Evolutionary conservation across 1,139 yeast genomes (phyloP), one percentile per base, ranked within the genome.

Genomic region (Taphrina pruni): DNA sequence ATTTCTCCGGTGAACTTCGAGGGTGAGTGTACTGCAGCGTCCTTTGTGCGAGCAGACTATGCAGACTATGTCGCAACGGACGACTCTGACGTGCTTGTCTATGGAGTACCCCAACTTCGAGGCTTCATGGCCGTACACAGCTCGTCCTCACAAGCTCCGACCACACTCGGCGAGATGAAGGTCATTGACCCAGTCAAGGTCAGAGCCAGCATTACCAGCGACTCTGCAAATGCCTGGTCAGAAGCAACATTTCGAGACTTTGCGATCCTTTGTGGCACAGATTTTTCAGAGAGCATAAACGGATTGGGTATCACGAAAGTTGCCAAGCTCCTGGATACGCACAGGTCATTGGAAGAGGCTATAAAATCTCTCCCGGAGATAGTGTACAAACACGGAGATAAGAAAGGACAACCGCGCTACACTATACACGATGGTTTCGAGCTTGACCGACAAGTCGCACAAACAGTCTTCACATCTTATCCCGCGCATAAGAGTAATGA

Each of bases 1-100:
- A 20, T 43, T 17, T 57, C 69, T 6, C 69, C 69, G 1, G 58
- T 36, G 26, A 20, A 20, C 9, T 65, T 50, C 26, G 69, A 65
- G 35, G 69, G 69, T 35, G 69, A 65, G 45, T 65, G 65, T 50
- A 51, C 65, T 32, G 69, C 69, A 9, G 43, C 69, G 7, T 39
- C 36, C 32, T 48, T 65, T n/a, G 65, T 45, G 8, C 60, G 60
- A 39, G 36, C 46, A 5, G 69, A 62, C 45, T 48, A 43, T 35
- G 69, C 61, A 11, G 69, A 65, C 48, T 50, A 17, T 20, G 69
- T 65, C 20, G 69, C 69, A 3, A 57, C 64, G 11, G 69, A 66
- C n/a, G 71, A 69, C 12, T 55, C 70, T 14, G 71, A 69, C 51
- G 67, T 64, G 36, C 60, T 69, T n/a, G 52, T 69, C 43, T 67